phyloP scores from a whole-genome alignment of 1,284 basidiomycete genomes.

The Puccinia novopanici region DNA sequence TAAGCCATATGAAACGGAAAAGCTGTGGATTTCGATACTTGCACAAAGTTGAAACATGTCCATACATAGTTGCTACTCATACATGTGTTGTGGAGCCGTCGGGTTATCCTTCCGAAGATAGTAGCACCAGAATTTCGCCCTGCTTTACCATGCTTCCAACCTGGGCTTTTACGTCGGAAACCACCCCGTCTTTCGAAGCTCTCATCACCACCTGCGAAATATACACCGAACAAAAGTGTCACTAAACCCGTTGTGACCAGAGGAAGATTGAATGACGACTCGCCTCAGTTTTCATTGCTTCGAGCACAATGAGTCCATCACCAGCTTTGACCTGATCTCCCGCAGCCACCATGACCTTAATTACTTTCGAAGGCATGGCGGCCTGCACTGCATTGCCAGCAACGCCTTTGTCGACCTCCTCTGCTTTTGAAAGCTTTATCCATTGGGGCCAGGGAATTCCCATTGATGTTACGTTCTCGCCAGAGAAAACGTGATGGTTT shows the following conservation, averaged over 20 bases:
- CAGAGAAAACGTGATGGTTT: conserved; percentile 69
- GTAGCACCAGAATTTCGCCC: conserved; percentile 72
- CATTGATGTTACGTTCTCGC: conserved; percentile 46
- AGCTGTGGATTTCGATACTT: too few species aligned
- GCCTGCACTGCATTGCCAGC: conserved; percentile 60
- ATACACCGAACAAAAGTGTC: background rate
- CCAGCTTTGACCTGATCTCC: conserved; percentile 79
- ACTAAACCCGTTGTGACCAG: background rate
- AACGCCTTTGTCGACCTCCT: conserved; percentile 55
- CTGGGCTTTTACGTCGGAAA: conserved; percentile 71
- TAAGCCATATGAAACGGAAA: background rate
- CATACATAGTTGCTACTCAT: background rate
- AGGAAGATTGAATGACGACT: conserved; percentile 7
- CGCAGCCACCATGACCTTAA: conserved; percentile 75
- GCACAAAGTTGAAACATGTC: too few species aligned
- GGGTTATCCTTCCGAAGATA: background rate
- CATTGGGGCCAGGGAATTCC: conserved; percentile 52
- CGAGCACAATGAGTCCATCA: conserved; percentile 77
- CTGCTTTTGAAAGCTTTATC: conserved; percentile 34
- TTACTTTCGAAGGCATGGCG: conserved; percentile 86
- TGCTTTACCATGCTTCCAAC: conserved; percentile 87
- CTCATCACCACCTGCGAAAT: conserved; percentile 71
- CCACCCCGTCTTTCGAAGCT: conserved; percentile 69
- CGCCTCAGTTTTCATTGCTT: conserved; percentile 87
- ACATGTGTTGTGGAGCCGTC: background rate